Percentiles rank a stretch among this genome's conserved stretches.
phyloP scores from a whole-genome alignment of 345 rosid species.

The Arabis hirsuta region DNA sequence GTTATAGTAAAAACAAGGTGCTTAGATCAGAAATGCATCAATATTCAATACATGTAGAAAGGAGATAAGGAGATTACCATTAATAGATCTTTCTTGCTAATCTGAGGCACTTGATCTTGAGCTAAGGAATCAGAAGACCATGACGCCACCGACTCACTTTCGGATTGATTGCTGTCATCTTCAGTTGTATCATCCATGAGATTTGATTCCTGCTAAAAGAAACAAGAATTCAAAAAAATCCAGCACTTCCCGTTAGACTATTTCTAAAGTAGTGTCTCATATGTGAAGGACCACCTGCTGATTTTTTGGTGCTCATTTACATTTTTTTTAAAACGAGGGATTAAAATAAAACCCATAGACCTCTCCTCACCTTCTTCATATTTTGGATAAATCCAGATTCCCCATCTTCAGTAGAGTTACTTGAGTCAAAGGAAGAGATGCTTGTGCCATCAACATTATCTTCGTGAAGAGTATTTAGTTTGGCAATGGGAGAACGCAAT shows the following conservation, averaged over 20 bases:
- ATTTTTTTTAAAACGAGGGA: neutral
- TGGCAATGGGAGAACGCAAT: constrained; percentile 45
- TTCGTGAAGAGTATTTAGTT: constrained; percentile 59
- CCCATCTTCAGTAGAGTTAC: constrained; percentile 51
- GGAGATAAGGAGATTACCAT: constrained; percentile 53
- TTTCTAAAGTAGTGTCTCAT: neutral
- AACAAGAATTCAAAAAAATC: no score
- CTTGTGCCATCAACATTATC: constrained; percentile 62
- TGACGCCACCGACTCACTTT: constrained; percentile 50
- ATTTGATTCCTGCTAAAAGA: constrained; percentile 11
- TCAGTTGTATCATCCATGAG: constrained; percentile 42
- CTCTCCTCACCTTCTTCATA: constrained; percentile 57
- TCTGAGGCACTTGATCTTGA: constrained; percentile 54
- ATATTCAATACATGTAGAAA: constrained; percentile 11
- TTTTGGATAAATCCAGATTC: constrained; percentile 44
- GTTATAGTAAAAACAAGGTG: constrained; percentile 13
- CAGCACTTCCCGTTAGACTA: no score
- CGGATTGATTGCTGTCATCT: constrained; percentile 48
- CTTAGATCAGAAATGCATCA: constrained; percentile 14
- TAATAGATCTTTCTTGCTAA: constrained; percentile 67
- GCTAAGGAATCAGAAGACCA: constrained; percentile 55
- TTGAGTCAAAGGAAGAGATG: constrained; percentile 53
- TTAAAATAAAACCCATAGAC: constrained; percentile 10
- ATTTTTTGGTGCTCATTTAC: neutral
- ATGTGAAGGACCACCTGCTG: constrained; percentile 3